A percentile compares a stretch with the other conserved stretches of the same genome.
phyloP scores from a whole-genome alignment of 2,329 filamentous ascomycete genomes.

The Thielaviopsis musarum region DNA sequence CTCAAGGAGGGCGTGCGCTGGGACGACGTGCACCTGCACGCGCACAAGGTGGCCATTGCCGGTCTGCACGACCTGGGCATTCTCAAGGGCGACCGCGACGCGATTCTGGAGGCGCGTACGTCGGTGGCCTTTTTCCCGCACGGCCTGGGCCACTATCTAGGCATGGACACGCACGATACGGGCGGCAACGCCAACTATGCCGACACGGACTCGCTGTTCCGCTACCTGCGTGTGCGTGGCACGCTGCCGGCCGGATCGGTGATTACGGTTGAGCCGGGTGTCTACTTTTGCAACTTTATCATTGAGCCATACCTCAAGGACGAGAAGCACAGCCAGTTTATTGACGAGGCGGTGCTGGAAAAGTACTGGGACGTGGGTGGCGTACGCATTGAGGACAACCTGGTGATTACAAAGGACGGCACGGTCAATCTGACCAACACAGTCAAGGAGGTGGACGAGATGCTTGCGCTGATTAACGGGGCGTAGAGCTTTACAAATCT shows the following conservation, averaged over 20 bases:
- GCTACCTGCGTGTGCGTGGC: constrained; percentile 67
- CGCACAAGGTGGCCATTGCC: constrained; percentile 67
- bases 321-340: constrained; percentile 56
- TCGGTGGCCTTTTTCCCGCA: constrained; percentile 86
- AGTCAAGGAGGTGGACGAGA: constrained; percentile 47
- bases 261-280: constrained; percentile 86
- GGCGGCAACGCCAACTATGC: constrained; percentile 61
- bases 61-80: constrained; percentile 64
- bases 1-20: constrained; percentile 61
- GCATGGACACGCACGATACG: constrained; percentile 83
- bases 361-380: constrained; percentile 72
- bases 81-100: constrained; percentile 45
- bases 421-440: constrained; percentile 58
- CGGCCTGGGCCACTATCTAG: constrained; percentile 77
- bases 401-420: constrained; percentile 52
- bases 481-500: neutral
- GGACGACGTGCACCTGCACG: constrained; percentile 66
- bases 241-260: constrained; percentile 62
- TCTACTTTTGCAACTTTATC: constrained; percentile 85
- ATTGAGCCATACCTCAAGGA: constrained; percentile 65
- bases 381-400: constrained; percentile 54
- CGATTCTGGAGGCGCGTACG: constrained; percentile 62
- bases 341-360: constrained; percentile 55
- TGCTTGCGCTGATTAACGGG: constrained; percentile 25
- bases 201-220: constrained; percentile 72